Base-by-base conservation (phyloP, 768 basidiomycete species). In the Myochromella boudieri region DNA sequence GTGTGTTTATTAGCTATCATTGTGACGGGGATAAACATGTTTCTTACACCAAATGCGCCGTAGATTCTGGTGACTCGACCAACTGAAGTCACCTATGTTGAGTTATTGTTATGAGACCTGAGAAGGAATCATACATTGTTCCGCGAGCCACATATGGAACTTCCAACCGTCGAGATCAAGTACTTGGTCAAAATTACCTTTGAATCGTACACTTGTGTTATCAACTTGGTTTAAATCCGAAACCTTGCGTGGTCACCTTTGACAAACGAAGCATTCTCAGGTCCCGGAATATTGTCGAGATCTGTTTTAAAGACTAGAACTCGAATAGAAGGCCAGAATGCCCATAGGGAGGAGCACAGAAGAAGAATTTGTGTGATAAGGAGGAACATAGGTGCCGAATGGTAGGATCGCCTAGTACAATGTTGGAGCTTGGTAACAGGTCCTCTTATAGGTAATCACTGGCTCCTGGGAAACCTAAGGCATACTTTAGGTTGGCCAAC, bases 241-340 rank as follows among this genome's bases (percentile, higher is more conserved):
- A 31, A 12, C 5, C 29, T 20, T 7, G 4, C 31, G 4, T 33
- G 20, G 12, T 17, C 24, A 68, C 70, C 70, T 43, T 56, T 64
- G 18, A 56, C 31, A 25, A 65, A 64, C 3, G 68, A 69, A 1
- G 45, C 39, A 3, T 60, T 49, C 9, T 48, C 52, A 1, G 69
- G 70, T 9, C 70, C 70, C 3, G 67, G 68, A 26, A 72, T 52
- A 43, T 68, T 68, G 37, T 65, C 62, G 3, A 72, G 50, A 27
- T 63, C 59, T 10, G 48, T 55, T 33, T 54, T 58, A 6, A 44
- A 43, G n/a, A 59, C 20, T 17, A 53, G 46, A 6, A 46, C 52
- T 17, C 46, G 47, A 6, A 61, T 28, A 24, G 49, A 25, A 26
- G 50, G 56, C 60, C 61, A 61, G 6, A 47, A 7, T 12, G 37